Evolutionary conservation across 1,139 yeast species (phyloP).

Genomic region (Yamadazyma aaseri): DNA sequence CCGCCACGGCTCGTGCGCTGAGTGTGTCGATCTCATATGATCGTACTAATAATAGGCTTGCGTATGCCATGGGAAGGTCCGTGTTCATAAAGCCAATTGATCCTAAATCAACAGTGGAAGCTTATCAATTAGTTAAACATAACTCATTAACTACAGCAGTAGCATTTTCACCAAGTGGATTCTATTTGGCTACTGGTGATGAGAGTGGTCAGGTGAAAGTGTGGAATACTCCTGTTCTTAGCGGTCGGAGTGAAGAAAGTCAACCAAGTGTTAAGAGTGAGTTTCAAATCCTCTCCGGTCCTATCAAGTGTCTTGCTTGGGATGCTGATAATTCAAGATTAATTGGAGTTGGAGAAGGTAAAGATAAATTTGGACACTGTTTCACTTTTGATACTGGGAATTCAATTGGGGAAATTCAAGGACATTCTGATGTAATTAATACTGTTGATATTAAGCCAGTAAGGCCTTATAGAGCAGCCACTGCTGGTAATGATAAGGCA

Average conservation of each 20-base stretch:
- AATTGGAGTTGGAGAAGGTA: slow-evolving; percentile 94
- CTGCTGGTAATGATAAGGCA: slow-evolving; percentile 86
- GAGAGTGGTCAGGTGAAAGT: slow-evolving; percentile 81
- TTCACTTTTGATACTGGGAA: slow-evolving; percentile 94
- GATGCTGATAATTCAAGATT: slow-evolving; percentile 84
- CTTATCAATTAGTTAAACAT: slow-evolving; percentile 73
- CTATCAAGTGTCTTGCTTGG: slow-evolving; percentile 86
- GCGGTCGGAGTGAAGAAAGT: slow-evolving; percentile 17
- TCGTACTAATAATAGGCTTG: slow-evolving; percentile 61
- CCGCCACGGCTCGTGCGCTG: slow-evolving; percentile 69
- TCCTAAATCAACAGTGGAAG: slow-evolving; percentile 36
- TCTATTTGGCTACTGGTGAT: slow-evolving; percentile 90
- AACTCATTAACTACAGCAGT: slow-evolving; percentile 74
- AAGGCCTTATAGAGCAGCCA: slow-evolving; percentile 91
- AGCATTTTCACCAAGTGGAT: slow-evolving; percentile 84
- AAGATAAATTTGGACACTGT: slow-evolving; percentile 88
- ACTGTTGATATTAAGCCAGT: slow-evolving; percentile 84
- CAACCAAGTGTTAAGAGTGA: slow-evolving; percentile 62
- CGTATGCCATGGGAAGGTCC: slow-evolving; percentile 81
- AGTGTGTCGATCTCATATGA: slow-evolving; percentile 77
- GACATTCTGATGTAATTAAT: slow-evolving; percentile 83
- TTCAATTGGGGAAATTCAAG: slow-evolving; percentile 92
- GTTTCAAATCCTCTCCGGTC: slow-evolving; percentile 77
- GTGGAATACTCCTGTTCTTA: slow-evolving; percentile 61
- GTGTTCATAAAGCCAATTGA: slow-evolving; percentile 65